phyloP scores from a whole-genome alignment of 495 filamentous ascomycete genomes.

The Trichoderma reesei region DNA sequence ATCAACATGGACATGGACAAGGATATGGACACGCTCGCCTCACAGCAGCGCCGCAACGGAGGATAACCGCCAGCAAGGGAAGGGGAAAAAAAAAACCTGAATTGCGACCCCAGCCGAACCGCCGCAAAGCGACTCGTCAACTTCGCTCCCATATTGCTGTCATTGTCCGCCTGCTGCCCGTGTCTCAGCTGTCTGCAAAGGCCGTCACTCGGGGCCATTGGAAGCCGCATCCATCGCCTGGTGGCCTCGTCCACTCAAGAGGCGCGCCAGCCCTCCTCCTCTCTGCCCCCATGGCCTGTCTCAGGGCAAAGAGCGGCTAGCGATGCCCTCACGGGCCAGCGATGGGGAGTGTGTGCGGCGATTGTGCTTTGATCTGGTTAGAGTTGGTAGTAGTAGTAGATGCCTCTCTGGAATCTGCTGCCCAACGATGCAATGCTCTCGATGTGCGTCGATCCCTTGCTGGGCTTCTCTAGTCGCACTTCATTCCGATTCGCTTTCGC shows the following conservation, averaged over 20 bases:
- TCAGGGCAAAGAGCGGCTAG: neutral
- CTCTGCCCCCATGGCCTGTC: neutral
- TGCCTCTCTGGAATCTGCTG: too few species aligned
- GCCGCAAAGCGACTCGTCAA: neutral
- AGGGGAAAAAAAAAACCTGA: too few species aligned
- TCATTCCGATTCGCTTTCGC: neutral
- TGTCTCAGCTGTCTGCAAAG: neutral
- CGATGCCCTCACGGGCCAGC: neutral
- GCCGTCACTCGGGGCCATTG: too few species aligned
- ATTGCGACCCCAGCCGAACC: neutral
- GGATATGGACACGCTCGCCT: too few species aligned
- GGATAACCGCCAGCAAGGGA: neutral
- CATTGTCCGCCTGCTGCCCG: neutral
- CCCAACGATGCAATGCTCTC: too few species aligned
- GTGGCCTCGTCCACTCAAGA: neutral
- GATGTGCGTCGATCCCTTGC: neutral
- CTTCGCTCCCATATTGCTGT: neutral
- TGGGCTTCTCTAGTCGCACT: neutral
- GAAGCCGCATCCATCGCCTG: constrained; percentile 7
- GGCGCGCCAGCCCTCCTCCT: neutral
- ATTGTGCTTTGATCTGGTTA: neutral
- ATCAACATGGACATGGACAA: neutral
- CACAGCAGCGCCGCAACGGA: neutral
- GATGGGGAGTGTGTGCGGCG: neutral
- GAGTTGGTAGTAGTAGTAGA: too few species aligned